These are phyloP conservation scores for Naganishia sp. DNA, from an alignment of 1,284 basidiomycete species.

Conservation along the genomic window DNA sequence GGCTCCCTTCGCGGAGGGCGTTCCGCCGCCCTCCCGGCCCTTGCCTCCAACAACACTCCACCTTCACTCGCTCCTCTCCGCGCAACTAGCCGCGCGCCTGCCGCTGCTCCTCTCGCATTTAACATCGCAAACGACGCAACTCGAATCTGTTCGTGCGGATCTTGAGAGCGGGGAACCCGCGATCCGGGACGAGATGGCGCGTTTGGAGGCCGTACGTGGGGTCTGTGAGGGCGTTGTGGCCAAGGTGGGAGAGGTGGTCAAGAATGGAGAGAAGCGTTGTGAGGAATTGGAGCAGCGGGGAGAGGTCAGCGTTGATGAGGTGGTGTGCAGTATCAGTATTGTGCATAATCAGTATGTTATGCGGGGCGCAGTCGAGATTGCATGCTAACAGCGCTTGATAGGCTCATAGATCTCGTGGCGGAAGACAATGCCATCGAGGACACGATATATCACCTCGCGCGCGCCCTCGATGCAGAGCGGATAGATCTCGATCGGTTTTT, in stretches of 20 bases:
- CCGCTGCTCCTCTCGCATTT: constrained; percentile 67
- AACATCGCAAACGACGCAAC: constrained; percentile 68
- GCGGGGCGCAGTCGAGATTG: constrained; percentile 20
- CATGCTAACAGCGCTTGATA: constrained; percentile 49
- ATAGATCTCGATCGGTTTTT: constrained; percentile 91
- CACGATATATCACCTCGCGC: constrained; percentile 93
- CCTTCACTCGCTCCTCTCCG: constrained; percentile 77
- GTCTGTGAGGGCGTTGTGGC: constrained; percentile 79
- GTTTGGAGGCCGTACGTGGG: constrained; percentile 90
- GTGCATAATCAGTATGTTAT: constrained; percentile 87
- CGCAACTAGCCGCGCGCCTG: constrained; percentile 71
- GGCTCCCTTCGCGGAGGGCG: constrained; percentile 59
- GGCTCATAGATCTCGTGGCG: constrained; percentile 90
- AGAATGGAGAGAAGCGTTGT: constrained; percentile 67
- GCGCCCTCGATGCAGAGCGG: constrained; percentile 86
- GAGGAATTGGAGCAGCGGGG: constrained; percentile 69
- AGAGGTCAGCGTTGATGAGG: constrained; percentile 72
- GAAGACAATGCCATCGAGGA: constrained; percentile 98
- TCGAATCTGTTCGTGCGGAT: constrained; percentile 77
- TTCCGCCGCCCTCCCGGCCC: constrained; percentile 78
- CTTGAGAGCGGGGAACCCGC: constrained; percentile 86
- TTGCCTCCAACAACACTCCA: constrained; percentile 69
- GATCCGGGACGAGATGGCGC: constrained; percentile 89
- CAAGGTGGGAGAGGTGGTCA: constrained; percentile 66
- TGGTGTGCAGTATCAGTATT: constrained; percentile 90